Percentiles rank a stretch among this genome's conserved stretches.
These are phyloP conservation scores for Penicillium lividum DNA, from an alignment of 495 filamentous ascomycete genomes.

Conservation along the genomic window DNA sequence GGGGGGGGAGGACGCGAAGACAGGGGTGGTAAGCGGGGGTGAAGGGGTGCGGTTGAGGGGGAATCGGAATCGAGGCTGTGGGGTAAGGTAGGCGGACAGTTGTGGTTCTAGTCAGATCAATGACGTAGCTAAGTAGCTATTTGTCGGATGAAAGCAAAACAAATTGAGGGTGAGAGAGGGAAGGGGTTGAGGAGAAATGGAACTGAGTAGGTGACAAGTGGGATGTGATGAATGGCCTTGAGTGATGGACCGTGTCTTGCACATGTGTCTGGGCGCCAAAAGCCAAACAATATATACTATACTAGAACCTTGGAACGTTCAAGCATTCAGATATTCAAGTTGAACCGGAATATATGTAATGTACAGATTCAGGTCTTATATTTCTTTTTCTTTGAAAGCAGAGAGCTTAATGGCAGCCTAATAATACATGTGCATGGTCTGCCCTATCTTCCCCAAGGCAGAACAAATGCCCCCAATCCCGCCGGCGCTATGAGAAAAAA, in stretches of 20 bases:
- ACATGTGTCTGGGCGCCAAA: conserved; percentile 22
- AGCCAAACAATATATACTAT: neutral
- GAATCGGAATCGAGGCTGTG: conserved; percentile 26
- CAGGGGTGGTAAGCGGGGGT: conserved; percentile 16
- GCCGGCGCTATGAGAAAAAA: conserved; percentile 48
- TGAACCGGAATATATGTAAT: neutral
- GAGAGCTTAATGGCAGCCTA: conserved; percentile 31
- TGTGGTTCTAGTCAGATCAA: conserved; percentile 20
- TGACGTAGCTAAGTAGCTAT: conserved; percentile 21
- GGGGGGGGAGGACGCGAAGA: conserved; percentile 4
- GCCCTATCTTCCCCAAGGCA: conserved; percentile 16
- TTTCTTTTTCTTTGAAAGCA: conserved; percentile 14
- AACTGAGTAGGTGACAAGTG: conserved; percentile 11
- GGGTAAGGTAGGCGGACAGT: conserved; percentile 29
- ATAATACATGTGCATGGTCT: conserved; percentile 34
- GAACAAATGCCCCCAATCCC: conserved; percentile 35
- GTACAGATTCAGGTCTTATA: conserved; percentile 1
- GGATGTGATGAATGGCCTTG: conserved; percentile 23
- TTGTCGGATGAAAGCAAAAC: neutral
- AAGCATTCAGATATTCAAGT: no score
- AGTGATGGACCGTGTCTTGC: conserved; percentile 12
- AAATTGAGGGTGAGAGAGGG: conserved; percentile 8
- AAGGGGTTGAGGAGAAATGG: conserved; percentile 11
- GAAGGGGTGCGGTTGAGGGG: conserved; percentile 15
- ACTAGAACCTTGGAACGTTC: neutral